These are phyloP conservation scores for Cytidiella melzeri DNA, from an alignment of 768 basidiomycete genomes.

Conservation along the genomic window DNA sequence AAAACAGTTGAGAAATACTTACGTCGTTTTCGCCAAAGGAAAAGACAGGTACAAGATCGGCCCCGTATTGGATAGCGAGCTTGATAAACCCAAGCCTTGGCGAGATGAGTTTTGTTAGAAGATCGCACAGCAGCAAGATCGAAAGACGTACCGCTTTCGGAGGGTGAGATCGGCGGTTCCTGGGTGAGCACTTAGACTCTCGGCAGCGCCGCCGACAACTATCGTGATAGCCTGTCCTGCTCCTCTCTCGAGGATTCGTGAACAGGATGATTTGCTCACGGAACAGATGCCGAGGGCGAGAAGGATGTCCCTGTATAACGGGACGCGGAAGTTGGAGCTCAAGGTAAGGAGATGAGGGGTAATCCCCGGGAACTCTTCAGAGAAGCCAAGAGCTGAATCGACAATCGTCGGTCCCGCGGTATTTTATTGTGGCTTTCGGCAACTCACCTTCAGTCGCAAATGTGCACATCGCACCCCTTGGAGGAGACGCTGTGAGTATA, in stretches of 20 bases:
- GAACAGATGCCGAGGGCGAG: conserved; percentile 86
- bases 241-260: conserved; percentile 65
- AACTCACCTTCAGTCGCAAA: conserved; percentile 84
- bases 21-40: conserved; percentile 99
- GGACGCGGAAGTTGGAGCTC: conserved; percentile 83
- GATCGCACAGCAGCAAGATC: background rate
- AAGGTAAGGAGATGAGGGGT: conserved; percentile 90
- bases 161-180: conserved; percentile 93
- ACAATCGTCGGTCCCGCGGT: background rate
- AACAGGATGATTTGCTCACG: conserved; percentile 86
- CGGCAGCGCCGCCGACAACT: conserved; percentile 94
- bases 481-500: background rate
- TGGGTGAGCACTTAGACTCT: conserved; percentile 88
- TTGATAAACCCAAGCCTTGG: conserved; percentile 90
- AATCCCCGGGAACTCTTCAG: conserved; percentile 83
- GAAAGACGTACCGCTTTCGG: conserved; percentile 49
- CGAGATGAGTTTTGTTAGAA: background rate
- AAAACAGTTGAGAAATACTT: conserved; percentile 21
- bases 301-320: conserved; percentile 89
- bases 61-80: conserved; percentile 87
- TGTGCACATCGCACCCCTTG: conserved; percentile 90
- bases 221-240: conserved; percentile 70
- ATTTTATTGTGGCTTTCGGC: too few species aligned
- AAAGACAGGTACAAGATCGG: conserved; percentile 95
- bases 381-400: conserved; percentile 81